These are phyloP conservation scores for Neoboletus brunneissimus DNA, from an alignment of 768 basidiomycete species.

Conservation along the genomic window DNA sequence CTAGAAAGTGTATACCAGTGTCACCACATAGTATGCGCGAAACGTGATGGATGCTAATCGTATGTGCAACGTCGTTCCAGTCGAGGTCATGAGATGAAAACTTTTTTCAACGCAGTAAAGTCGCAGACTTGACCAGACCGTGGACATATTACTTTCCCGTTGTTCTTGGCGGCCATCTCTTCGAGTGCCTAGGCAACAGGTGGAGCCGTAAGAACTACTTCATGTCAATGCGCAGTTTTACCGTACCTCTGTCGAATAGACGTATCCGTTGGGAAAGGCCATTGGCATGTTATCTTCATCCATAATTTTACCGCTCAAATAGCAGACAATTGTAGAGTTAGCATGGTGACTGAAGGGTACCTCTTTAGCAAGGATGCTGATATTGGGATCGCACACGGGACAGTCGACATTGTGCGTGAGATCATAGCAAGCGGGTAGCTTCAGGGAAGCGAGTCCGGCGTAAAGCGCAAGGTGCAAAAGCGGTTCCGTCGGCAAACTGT, in stretches of 20 bases:
- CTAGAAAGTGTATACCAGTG: not conserved
- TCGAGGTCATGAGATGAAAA: constrained; percentile 76
- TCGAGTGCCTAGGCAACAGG: constrained; percentile 62
- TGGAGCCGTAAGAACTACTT: constrained; percentile 12
- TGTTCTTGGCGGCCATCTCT: constrained; percentile 81
- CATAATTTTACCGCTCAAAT: constrained; percentile 90
- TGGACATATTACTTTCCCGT: constrained; percentile 82
- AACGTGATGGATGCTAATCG: not conserved
- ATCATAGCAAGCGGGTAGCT: constrained; percentile 81
- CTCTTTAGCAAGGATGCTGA: constrained; percentile 75
- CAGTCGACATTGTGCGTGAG: constrained; percentile 77
- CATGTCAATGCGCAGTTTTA: constrained; percentile 5
- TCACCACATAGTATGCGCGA: not conserved
- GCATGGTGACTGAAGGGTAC: constrained; percentile 93
- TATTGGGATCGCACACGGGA: constrained; percentile 81
- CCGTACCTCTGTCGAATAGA: constrained; percentile 89
- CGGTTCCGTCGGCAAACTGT: constrained; percentile 84
- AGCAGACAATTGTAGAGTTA: constrained; percentile 93
- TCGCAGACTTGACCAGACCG: constrained; percentile 62
- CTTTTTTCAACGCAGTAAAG: constrained; percentile 72
- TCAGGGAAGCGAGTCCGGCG: constrained; percentile 88
- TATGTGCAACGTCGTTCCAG: not conserved
- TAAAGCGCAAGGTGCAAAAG: constrained; percentile 85
- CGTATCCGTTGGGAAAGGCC: constrained; percentile 87
- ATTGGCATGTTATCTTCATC: constrained; percentile 91